These are phyloP conservation scores for Mayamaea pseudoterrestris DNA, from an alignment of 108 stramenopile species.

Conservation along the genomic window DNA sequence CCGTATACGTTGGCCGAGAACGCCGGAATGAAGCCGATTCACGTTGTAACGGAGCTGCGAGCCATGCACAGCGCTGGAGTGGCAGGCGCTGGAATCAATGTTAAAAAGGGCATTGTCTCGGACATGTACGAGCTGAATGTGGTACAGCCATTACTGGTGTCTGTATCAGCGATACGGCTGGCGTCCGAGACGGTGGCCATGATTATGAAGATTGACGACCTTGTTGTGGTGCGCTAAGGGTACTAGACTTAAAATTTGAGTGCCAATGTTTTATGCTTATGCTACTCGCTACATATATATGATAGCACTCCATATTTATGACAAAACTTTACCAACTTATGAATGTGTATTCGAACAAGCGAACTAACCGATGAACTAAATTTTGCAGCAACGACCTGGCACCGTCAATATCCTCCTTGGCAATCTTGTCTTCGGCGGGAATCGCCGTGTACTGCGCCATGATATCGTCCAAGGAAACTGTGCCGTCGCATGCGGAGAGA, in stretches of 20 bases:
- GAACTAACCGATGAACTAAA: conserved; percentile 49
- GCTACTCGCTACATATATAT: no score
- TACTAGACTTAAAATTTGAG: not conserved
- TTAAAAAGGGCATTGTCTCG: conserved; percentile 82
- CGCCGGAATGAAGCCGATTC: conserved; percentile 96
- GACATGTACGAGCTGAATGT: conserved; percentile 94
- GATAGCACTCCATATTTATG: no score
- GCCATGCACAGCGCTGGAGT: conserved; percentile 80
- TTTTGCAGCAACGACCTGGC: conserved; percentile 53
- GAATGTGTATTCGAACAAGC: conserved; percentile 67
- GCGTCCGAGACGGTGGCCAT: conserved; percentile 97
- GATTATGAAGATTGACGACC: conserved; percentile 98
- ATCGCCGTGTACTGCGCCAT: conserved; percentile 52
- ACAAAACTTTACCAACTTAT: conserved; percentile 54
- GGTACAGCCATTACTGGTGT: conserved; percentile 93
- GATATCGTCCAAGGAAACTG: conserved; percentile 54
- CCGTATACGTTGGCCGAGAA: conserved; percentile 99
- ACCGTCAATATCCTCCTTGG: conserved; percentile 19
- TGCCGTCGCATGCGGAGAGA: conserved; percentile 65
- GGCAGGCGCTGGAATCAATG: conserved; percentile 90
- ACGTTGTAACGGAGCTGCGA: conserved; percentile 92
- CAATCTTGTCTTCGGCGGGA: conserved; percentile 28
- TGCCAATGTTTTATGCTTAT: no score
- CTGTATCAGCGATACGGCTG: conserved; percentile 83
- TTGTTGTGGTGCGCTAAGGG: conserved; percentile 67